Base-by-base conservation (phyloP, 2,329 filamentous ascomycete species). In the Xenoacremonium recifei region DNA sequence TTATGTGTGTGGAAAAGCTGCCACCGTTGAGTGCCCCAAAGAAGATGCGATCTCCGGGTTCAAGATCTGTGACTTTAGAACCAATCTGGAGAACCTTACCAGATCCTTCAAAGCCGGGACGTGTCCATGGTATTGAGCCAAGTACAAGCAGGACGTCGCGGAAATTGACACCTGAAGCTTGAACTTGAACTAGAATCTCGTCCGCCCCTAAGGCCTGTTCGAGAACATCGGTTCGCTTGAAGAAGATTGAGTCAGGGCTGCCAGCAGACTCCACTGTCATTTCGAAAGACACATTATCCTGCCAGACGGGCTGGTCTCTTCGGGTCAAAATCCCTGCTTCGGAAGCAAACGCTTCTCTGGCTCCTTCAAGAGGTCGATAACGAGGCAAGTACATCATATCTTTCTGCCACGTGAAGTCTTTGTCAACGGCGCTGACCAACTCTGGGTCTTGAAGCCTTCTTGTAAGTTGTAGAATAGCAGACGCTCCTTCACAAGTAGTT, bases 31-130 rank as follows among this genome's bases (percentile, higher is more conserved):
- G 23, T 27, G 23, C 23, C 9, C 9, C 9, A 13, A 27, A 27
- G 23, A 27, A 27, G 13, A 27, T 13, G 9, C 23, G 23, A 13
- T 59, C 57, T 11, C 57, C 55, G 4, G 36, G 37, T 21, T 47
- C 32, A 6, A 57, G n/a, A 21, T 46, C 17, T 2, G 40, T 40
- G 20, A 52, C 51, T 13, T 21, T 17, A 7, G 27, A 21, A 9
- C 58, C 57, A 2, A 38, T 25, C 16, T 39, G 48, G 10, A 45
- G 27, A 15, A 63, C 50, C 13, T 47, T 44, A 21, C 60, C 60
- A 4, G 56, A 42, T 9, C 47, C 54, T 17, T 62, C 59, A 11
- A 45, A 35, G 6, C 58, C 56, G n/a, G 58, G 34, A 9, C n/a
- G 44, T 5, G 42, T 39, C 55, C 55, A 58, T 1, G 54, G 50